Conservation (phyloP, 1,284 basidiomycete genomes). For the Trichosporon sp. region DNA sequence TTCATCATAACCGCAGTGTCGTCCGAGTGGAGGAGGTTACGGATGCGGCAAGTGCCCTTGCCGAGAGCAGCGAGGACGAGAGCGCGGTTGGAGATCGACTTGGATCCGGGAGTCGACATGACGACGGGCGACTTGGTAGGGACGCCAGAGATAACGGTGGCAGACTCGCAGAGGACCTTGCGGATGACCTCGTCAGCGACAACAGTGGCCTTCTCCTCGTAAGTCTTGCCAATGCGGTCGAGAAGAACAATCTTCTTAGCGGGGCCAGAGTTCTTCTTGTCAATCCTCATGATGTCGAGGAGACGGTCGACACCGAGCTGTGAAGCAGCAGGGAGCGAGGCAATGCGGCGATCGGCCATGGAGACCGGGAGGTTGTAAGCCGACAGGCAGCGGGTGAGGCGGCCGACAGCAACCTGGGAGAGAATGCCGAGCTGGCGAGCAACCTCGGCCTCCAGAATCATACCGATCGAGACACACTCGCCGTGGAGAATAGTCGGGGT, state of each 20-base stretch:
- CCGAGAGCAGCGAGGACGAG: constrained; percentile 91
- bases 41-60: constrained; percentile 81
- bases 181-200: constrained; percentile 79
- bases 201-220: constrained; percentile 86
- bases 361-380: constrained; percentile 85
- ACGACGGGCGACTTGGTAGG: constrained; percentile 69
- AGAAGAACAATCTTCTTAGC: constrained; percentile 94
- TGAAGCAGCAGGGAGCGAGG: constrained; percentile 69
- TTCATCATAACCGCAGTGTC: constrained; percentile 99
- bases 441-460: constrained; percentile 91
- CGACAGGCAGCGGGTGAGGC: constrained; percentile 78
- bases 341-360: constrained; percentile 72
- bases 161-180: constrained; percentile 76
- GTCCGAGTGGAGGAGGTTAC: constrained; percentile 92
- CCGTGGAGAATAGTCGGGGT: constrained; percentile 90
- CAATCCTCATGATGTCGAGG: constrained; percentile 86
- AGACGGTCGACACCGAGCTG: constrained; percentile 77
- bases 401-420: constrained; percentile 83
- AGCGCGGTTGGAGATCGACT: constrained; percentile 95
- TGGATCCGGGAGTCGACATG: constrained; percentile 92
- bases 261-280: constrained; percentile 92
- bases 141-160: constrained; percentile 71
- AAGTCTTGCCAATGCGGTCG: constrained; percentile 84
- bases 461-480: constrained; percentile 88
- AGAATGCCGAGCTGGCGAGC: constrained; percentile 83